phyloP scores from a whole-genome alignment of 148 eudicot genomes.

The Cornus suecica region DNA sequence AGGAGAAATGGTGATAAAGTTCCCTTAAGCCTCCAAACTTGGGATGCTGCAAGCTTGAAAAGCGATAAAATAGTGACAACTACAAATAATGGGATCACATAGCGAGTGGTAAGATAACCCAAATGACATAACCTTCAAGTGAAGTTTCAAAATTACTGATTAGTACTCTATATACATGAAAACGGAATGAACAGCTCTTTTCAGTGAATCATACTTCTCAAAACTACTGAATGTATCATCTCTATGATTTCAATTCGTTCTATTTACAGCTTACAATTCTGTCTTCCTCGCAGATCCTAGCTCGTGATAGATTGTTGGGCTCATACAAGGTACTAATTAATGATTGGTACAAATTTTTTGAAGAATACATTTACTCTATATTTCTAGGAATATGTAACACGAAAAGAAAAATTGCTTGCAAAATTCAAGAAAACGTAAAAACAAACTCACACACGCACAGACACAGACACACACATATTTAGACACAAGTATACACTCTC shows the following conservation, averaged over 20 bases:
- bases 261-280: neutral
- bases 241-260: neutral
- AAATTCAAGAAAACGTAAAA: neutral
- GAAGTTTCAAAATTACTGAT: neutral
- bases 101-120: neutral
- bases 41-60: neutral
- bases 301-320: slow-evolving; percentile 92
- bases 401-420: neutral
- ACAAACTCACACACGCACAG: neutral
- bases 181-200: neutral
- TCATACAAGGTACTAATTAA: slow-evolving; percentile 71
- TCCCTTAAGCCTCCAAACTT: neutral
- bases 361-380: neutral
- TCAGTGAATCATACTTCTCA: neutral
- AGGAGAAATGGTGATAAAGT: neutral
- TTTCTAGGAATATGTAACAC: neutral
- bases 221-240: neutral
- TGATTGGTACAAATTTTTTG: neutral
- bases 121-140: neutral
- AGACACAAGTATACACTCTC: neutral
- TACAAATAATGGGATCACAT: neutral
- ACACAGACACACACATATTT: neutral
- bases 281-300: slow-evolving; percentile 59
- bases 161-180: neutral
- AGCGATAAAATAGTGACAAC: too few species aligned